Evolutionary conservation across 257 asterid genomes (phyloP).

Genomic region (Oldenlandia corymbosa): DNA sequence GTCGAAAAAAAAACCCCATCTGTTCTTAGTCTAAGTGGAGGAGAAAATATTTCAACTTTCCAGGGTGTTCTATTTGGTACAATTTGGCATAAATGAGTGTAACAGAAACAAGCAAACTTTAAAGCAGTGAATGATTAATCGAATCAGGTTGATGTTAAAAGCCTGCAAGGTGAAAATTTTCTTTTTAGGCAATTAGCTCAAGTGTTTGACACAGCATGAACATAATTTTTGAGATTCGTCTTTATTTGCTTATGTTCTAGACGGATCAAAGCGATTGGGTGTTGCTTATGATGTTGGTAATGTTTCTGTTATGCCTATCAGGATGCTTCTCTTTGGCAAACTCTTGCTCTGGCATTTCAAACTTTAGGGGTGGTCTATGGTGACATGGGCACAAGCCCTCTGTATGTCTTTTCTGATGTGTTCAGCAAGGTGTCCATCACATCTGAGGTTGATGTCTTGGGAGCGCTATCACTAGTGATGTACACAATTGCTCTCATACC

Average conservation of each 20-base stretch:
- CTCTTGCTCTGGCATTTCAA: slow-evolving; percentile 79
- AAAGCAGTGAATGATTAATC: too few species aligned
- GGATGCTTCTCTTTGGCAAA: slow-evolving; percentile 64
- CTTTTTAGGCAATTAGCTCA: background rate
- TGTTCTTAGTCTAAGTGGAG: background rate
- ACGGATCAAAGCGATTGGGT: background rate
- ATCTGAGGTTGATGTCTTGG: slow-evolving; percentile 79
- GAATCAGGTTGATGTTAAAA: background rate
- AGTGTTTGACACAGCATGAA: background rate
- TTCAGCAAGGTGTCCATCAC: slow-evolving; percentile 83
- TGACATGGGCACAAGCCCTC: slow-evolving; percentile 96
- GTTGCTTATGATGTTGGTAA: background rate
- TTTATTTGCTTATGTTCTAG: background rate
- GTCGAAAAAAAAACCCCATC: background rate
- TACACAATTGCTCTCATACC: slow-evolving; percentile 94
- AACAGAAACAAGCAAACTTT: too few species aligned
- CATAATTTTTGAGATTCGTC: background rate
- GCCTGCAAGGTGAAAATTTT: too few species aligned
- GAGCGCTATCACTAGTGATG: slow-evolving; percentile 81
- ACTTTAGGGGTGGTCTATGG: slow-evolving; percentile 98
- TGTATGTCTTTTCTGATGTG: slow-evolving; percentile 79
- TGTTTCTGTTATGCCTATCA: slow-evolving; percentile 20
- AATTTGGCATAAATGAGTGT: background rate
- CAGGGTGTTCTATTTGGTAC: background rate
- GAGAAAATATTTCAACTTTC: background rate